Conservation (phyloP, 1,139 yeast species). For the Lodderomyces oxycetoniae region DNA sequence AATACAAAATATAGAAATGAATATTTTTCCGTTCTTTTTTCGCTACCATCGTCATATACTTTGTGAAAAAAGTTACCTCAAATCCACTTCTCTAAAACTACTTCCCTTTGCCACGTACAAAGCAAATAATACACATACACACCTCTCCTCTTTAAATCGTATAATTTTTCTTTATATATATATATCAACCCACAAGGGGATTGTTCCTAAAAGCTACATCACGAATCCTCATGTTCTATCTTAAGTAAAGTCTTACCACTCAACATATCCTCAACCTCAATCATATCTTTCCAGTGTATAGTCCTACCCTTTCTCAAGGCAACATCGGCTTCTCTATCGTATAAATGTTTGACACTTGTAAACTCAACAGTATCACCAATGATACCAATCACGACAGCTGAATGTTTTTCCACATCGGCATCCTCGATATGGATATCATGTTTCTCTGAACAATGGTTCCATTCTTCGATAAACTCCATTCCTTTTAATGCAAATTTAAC, state of each 20-base stretch:
- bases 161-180: too few relatives aligned
- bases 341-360: conserved; percentile 50
- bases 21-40: too few relatives aligned
- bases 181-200: too few relatives aligned
- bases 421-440: conserved; percentile 5
- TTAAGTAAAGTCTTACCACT: conserved; percentile 60
- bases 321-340: conserved; percentile 57
- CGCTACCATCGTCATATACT: too few relatives aligned
- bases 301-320: conserved; percentile 60
- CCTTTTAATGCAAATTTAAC: conserved; percentile 67
- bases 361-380: conserved; percentile 60
- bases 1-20: too few relatives aligned
- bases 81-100: too few relatives aligned
- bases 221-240: conserved; percentile 17
- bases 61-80: too few relatives aligned
- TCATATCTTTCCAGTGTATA: conserved; percentile 64
- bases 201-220: too few relatives aligned
- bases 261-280: conserved; percentile 57
- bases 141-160: too few relatives aligned
- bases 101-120: too few relatives aligned
- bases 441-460: conserved; percentile 16
- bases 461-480: conserved; percentile 60
- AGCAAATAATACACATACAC: too few relatives aligned
- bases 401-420: conserved; percentile 12
- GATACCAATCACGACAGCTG: conserved; percentile 64